Base-by-base conservation (phyloP, 139 green algal genomes). In the Chlorokybus atmophyticus region DNA sequence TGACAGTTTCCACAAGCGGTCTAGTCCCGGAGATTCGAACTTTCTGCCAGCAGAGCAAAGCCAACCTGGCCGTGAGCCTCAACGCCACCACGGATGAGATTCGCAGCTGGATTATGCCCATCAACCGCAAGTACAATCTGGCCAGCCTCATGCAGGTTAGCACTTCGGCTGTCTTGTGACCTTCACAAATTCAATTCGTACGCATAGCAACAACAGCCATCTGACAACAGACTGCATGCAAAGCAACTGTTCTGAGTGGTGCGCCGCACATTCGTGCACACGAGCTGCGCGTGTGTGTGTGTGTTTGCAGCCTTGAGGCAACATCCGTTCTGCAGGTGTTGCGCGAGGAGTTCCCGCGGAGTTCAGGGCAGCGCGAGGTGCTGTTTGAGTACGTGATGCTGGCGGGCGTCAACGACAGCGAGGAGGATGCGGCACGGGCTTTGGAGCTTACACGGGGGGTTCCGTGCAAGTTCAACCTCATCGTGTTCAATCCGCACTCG, bases 351-450 rank as follows among this genome's bases (percentile, higher is more conserved):
- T 58, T 57, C 4, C 40, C 57, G 19, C 7, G 48, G 17, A 50
- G n/a, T n/a, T n/a, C 62, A 35, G 52, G 51, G 1, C 66, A 70
- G 10, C 47, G 56, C 31, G 49, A 79, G 31, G 79, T 94, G 55
- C 68, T 94, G 21, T 77, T 95, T n/a, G 87, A 93, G 71, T 93
- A 95, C 73, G 78, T 84, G 6, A 85, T 95, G 83, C 78, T 95
- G 44, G 42, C 29, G 8, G 82, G 78, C 3, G 66, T 95, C 26
- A 94, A 94, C 59, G 87, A 94, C 75, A 80, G 38, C 40, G 19
- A 68, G 41, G 76, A 86, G 29, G 82, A 94, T 53, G 87, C 87
- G n/a, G 49, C 30, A 23, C 50, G 68, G 3, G 55, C 87, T 31
- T 32, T 83, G 32, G 26, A 68, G 24, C 59, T 88, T 28, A 58